Evolutionary conservation across 495 filamentous ascomycete genomes (phyloP), one percentile per base, ranked within the genome.

Genomic region (Daldinia decipiens): DNA sequence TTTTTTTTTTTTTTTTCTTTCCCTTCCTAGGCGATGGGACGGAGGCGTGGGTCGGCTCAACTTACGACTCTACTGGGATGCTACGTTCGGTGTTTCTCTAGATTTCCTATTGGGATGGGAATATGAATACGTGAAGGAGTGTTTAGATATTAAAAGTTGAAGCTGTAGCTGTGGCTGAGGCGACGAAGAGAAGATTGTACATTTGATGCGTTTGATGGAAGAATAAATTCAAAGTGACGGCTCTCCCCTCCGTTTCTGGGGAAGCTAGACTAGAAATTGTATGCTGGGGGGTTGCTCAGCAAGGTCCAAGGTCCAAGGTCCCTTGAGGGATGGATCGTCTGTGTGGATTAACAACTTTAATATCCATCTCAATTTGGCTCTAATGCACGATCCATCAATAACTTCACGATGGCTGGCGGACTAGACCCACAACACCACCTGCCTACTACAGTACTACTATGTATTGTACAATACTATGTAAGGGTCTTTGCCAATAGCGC

Each of bases 351-450:
- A 65, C 43, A 61, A 65, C 56, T 67, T 29, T 68, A 65, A 65
- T 73, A 73, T 69, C 70, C 65, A 73, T 73, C 50, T 51, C 52
- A 65, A 73, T 73, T 70, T 74, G 71, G 71, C 34, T 64, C 67
- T 67, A 67, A 74, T 74, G 71, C 71, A 74, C 62, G 66, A 74
- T 70, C 70, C 70, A 62, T 73, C 66, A 73, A 73, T 73, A 73
- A 59, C 52, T 62, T 73, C 70, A 70, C 66, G 61, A 73, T 70
- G 63, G 66, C 67, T 74, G 62, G 71, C 71, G 65, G 67, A 59
- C 59, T 8, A 59, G 71, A 66, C 66, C 71, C 71, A 74, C 39
- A 50, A 60, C 62, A 74, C 71, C 71, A 74, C 71, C 71, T 74
- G 71, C 71, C 71, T 74, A 70, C 58, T 64, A 64, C 26, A 58